Conservation (phyloP, 2,329 filamentous ascomycete species). For the Phialemonium atrogriseum region DNA sequence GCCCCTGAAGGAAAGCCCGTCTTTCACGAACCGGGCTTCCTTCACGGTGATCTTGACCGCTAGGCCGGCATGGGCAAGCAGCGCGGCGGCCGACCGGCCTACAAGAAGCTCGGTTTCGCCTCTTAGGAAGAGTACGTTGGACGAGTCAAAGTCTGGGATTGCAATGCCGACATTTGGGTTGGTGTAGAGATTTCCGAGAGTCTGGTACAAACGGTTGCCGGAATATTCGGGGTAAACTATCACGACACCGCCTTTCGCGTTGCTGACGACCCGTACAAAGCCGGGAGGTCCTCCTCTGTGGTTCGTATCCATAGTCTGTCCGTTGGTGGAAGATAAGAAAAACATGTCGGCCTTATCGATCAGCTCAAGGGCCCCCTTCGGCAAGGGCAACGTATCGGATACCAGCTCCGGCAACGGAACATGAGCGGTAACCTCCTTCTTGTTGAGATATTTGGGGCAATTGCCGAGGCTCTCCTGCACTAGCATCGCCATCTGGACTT, state of each 20-base stretch:
- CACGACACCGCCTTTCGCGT: constrained; percentile 33
- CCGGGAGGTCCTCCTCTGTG: constrained; percentile 67
- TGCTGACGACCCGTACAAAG: constrained; percentile 61
- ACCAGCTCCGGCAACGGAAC: constrained; percentile 38
- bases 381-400: constrained; percentile 32
- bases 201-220: constrained; percentile 78
- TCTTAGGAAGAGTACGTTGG: constrained; percentile 66
- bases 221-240: constrained; percentile 78
- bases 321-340: constrained; percentile 64
- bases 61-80: constrained; percentile 64
- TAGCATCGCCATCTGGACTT: constrained; percentile 51
- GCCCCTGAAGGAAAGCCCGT: constrained; percentile 62
- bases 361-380: constrained; percentile 46
- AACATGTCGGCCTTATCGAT: constrained; percentile 63
- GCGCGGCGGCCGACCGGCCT: constrained; percentile 48
- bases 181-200: constrained; percentile 64
- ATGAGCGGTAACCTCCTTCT: constrained; percentile 52
- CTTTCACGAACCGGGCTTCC: constrained; percentile 52
- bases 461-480: constrained; percentile 71
- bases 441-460: constrained; percentile 82
- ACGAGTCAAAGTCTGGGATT: constrained; percentile 66
- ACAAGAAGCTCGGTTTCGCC: constrained; percentile 60
- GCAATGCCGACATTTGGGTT: constrained; percentile 62
- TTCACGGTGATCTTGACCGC: constrained; percentile 60
- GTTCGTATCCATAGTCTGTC: constrained; percentile 73